These are phyloP conservation scores for Paecilomyces sp. DNA, from an alignment of 2,329 filamentous ascomycete genomes.

Conservation along the genomic window DNA sequence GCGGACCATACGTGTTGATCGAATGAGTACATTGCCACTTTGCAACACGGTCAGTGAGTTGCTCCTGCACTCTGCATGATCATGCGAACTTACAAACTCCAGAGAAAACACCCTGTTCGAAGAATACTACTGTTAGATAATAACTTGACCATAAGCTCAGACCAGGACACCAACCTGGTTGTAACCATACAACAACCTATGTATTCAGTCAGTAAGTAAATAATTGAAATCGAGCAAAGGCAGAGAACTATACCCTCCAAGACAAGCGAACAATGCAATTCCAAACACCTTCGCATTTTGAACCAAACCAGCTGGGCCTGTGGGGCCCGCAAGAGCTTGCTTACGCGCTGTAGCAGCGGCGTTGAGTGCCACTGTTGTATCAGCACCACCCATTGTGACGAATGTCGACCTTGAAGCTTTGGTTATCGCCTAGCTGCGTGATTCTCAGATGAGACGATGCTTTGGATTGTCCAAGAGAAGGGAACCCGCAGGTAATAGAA, in stretches of 20 bases:
- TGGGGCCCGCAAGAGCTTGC: slow-evolving; percentile 48
- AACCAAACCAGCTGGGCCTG: slow-evolving; percentile 46
- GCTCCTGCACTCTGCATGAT: not conserved
- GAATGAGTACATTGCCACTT: not conserved
- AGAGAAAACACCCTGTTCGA: not conserved
- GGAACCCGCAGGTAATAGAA: not conserved
- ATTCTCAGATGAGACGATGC: not conserved
- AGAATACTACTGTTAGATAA: not conserved
- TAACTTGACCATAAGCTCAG: not conserved
- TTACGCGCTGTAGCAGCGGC: slow-evolving; percentile 48
- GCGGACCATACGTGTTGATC: not conserved
- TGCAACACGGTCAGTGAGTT: not conserved
- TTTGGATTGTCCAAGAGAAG: not conserved
- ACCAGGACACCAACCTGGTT: not conserved
- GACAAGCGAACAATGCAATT: slow-evolving; percentile 56
- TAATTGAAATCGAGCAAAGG: slow-evolving; percentile 5
- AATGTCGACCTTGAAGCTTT: not conserved
- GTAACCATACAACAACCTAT: not conserved
- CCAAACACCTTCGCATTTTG: slow-evolving; percentile 56
- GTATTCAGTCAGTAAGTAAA: not conserved
- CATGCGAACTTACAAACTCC: not conserved
- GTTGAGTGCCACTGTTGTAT: slow-evolving; percentile 21
- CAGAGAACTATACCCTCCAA: slow-evolving; percentile 17
- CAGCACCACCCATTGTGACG: slow-evolving; percentile 16
- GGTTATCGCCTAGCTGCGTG: not conserved